These are phyloP conservation scores for Strigomonas galati DNA, from an alignment of 208 protist species.

Conservation along the genomic window DNA sequence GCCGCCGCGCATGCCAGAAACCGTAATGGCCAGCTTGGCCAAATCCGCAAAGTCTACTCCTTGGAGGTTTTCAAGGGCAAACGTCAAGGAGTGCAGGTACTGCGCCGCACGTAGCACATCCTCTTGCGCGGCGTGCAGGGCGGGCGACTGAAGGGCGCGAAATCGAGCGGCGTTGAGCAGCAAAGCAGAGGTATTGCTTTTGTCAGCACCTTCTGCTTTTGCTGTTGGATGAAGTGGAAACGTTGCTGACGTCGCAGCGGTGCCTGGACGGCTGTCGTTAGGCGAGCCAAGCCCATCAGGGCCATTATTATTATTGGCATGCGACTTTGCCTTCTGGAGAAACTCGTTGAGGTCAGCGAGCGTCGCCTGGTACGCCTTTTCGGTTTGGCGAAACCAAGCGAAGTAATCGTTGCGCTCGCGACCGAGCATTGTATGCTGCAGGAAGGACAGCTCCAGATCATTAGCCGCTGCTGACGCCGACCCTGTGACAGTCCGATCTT, in stretches of 20 bases:
- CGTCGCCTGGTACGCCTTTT: background rate
- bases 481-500: too few species aligned
- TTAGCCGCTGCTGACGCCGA: too few species aligned
- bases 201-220: background rate
- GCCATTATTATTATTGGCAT: background rate
- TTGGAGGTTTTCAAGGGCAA: slow-evolving; percentile 58
- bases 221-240: background rate
- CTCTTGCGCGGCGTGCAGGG: slow-evolving; percentile 29
- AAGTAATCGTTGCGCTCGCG: background rate
- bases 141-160: slow-evolving; percentile 28
- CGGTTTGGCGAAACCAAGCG: background rate
- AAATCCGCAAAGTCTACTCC: slow-evolving; percentile 36
- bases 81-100: slow-evolving; percentile 39
- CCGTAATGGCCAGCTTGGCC: background rate
- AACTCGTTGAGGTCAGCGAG: background rate
- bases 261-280: background rate
- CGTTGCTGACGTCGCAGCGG: background rate
- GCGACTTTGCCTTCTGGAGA: background rate
- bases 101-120: slow-evolving; percentile 32
- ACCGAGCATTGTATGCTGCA: background rate
- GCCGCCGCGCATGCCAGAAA: background rate
- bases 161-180: slow-evolving; percentile 31
- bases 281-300: background rate
- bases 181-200: background rate
- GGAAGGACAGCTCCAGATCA: background rate